Percentiles rank a stretch among this genome's conserved stretches.
These are phyloP conservation scores for Fusarium staphyleae DNA, from an alignment of 2,329 filamentous ascomycete species.

Conservation along the genomic window DNA sequence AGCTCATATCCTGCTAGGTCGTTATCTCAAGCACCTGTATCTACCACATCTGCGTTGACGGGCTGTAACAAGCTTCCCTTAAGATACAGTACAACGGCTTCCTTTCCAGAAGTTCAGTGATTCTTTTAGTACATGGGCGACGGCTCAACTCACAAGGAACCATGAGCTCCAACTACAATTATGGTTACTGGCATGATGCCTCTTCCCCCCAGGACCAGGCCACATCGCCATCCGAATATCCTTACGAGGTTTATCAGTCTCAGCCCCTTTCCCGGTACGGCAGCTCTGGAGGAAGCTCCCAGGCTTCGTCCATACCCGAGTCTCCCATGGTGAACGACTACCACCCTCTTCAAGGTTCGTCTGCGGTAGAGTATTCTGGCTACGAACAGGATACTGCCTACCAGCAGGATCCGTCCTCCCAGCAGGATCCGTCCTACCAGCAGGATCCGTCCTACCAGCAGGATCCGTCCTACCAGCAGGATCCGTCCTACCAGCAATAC, in stretches of 20 bases:
- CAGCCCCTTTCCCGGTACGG: conserved; percentile 40
- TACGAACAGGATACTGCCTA: conserved; percentile 17
- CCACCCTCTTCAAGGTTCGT: conserved; percentile 27
- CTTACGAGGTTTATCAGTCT: conserved; percentile 34
- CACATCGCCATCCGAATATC: conserved; percentile 28
- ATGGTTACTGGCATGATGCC: conserved; percentile 19
- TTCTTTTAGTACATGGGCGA: not conserved
- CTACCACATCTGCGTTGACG: conserved; percentile 6
- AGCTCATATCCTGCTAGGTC: conserved; percentile 13
- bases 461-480: conserved; percentile 14
- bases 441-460: conserved; percentile 18
- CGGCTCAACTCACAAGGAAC: not conserved
- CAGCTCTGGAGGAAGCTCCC: conserved; percentile 44
- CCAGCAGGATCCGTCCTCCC: conserved; percentile 3
- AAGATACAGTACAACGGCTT: not conserved
- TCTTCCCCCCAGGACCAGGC: conserved; percentile 32
- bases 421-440: conserved; percentile 24
- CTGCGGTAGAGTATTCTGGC: conserved; percentile 13
- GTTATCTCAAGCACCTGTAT: conserved; percentile 25
- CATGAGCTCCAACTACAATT: conserved; percentile 31
- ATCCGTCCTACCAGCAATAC: conserved; percentile 22
- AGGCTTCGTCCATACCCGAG: conserved; percentile 37
- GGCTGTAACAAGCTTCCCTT: conserved; percentile 1
- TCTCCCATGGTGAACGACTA: conserved; percentile 37
- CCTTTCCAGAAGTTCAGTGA: not conserved